These are phyloP conservation scores for Leccinum pachyderme DNA, from an alignment of 1,284 basidiomycete species.

Conservation along the genomic window DNA sequence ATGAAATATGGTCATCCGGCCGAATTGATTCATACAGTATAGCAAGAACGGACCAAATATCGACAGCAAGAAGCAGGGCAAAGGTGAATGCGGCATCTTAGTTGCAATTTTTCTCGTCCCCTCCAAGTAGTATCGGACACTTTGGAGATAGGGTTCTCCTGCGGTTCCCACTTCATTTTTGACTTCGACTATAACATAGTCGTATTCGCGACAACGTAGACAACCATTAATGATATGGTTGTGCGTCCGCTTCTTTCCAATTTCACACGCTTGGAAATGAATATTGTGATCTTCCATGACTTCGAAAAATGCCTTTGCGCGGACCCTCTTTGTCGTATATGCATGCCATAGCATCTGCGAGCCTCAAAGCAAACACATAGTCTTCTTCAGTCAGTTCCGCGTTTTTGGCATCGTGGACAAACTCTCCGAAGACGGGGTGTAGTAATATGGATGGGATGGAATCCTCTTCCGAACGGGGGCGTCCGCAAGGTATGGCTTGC, in stretches of 20 bases:
- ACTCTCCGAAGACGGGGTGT: not conserved
- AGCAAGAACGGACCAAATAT: not conserved
- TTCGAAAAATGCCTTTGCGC: no score
- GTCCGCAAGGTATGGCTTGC: no score
- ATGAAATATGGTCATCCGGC: not conserved
- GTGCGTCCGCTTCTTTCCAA: no score
- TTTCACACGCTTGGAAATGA: not conserved
- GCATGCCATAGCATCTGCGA: no score
- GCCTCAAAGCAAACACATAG: no score
- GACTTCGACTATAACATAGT: no score
- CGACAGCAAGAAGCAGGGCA: not conserved
- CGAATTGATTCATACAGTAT: not conserved
- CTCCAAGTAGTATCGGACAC: not conserved
- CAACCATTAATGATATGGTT: no score
- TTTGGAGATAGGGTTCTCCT: not conserved
- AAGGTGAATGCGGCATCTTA: not conserved
- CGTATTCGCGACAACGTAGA: no score
- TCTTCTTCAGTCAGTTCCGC: no score
- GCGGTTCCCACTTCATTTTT: not conserved
- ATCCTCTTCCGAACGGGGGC: no score
- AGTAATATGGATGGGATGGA: not conserved
- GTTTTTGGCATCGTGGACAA: not conserved
- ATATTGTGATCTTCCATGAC: no score
- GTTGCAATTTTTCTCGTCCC: not conserved
- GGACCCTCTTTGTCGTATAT: no score